Base-by-base conservation (phyloP, 2,329 filamentous ascomycete species). In the Arachnomyces sp. region DNA sequence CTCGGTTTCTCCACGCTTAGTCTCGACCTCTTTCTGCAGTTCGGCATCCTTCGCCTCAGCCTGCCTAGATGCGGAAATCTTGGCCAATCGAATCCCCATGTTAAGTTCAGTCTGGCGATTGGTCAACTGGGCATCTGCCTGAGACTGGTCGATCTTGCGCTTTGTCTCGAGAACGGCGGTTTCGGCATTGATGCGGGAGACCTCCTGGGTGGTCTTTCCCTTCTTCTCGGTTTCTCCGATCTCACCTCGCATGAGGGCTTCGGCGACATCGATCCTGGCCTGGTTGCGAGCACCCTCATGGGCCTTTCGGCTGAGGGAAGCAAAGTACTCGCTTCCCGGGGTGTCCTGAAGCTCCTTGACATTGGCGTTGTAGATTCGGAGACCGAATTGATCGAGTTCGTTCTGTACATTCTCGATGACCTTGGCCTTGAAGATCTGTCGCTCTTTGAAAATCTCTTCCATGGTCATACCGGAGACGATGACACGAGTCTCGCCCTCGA, bases 381-480 rank as follows among this genome's bases (percentile, higher is more conserved):
- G 71, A 43, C 86, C 86, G 53, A 93, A 90, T 52, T 89, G 82
- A 48, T 82, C 74, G 2, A 94, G 73, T 60, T 93, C 87, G 43
- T 75, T 75, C 57, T 89, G 84, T 42, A 90, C 86, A 58, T 86
- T 84, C 48, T 72, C 71, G 62, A 82, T 83, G 52, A 85, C 82
- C 49, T 83, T 80, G 50, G 74, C 75, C 68, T 90, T 86, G 70
- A 88, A 88, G 32, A 83, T 69, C 50, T 85, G 80, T 28, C 84
- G 72, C 62, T 86, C 81, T 44, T 80, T 82, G 62, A 89, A 89
- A 44, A 93, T 84, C 62, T 92, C 86, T 58, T 90, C 86, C 84
- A 92, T 90, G n/a, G 85, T 89, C 84, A 93, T 90, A 51, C 78
- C 82, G 1, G 81, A 86, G 31, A 93, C 84, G 39, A 93, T 78